Evolutionary conservation across 1,139 yeast species (phyloP), one percentile per base, ranked within the genome.

Genomic region (Blastobotrys raffinosifermentans): DNA sequence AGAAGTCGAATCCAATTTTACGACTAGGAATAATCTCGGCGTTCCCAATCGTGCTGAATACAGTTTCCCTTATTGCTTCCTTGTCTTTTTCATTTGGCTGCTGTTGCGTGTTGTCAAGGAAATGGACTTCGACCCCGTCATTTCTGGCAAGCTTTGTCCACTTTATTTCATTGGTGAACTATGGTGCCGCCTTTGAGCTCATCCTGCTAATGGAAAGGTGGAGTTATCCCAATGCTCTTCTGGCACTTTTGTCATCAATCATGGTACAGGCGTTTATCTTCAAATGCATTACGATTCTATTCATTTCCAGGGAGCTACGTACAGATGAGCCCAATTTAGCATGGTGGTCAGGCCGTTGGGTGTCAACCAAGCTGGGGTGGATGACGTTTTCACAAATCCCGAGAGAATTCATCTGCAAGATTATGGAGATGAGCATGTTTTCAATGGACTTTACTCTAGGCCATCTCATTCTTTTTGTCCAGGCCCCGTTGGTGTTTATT

Each of bases 111-210:
- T 68, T 89, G 94, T 70, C 85, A 91, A 21, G 96, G 94, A 61
- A 96, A 95, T 87, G 96, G 70, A 86, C 85, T 73, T 82, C 82
- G 70, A 86, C 96, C 38, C 95, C 95, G 66, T 81, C 96, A 15
- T 89, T 82, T 32, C 75, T 86, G 71, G 97, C 98, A 21, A 95
- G 83, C 51, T 66, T 87, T 58, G 93, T 96, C 19, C 98, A 89
- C 60, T 95, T 94, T 64, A 67, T 83, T 13, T 70, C 86, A 0
- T 70, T 84, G 2, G 14, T 80, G 1, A 54, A 70, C 9, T 77
- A 80, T 45, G 45, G 81, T 15, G 39, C 73, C 0, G 66, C 67
- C 35, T 75, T 85, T 55, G 85, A 81, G 48, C 48, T 77, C 0
- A 65, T 82, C 35, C 73, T 82, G 66, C 62, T 76, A 34, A 56